Percentiles rank a stretch among this genome's conserved stretches.
Evolutionary conservation across 805 yeast species (phyloP).

Genomic region (Saturnispora hagleri): DNA sequence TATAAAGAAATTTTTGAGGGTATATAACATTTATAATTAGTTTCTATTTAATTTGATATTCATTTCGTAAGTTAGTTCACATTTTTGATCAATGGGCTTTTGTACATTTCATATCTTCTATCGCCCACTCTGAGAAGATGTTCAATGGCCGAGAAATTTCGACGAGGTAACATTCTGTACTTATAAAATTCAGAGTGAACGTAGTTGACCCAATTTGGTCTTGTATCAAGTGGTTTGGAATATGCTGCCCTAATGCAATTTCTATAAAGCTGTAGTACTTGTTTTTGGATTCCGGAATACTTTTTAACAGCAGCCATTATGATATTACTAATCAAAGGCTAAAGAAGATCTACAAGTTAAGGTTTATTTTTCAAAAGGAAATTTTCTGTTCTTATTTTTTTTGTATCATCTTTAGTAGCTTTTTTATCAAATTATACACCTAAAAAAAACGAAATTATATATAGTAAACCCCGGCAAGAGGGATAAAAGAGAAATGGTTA

Average conservation of each 20-base stretch:
- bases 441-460: background rate
- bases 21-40: background rate
- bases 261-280: conserved; percentile 42
- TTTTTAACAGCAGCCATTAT: conserved; percentile 12
- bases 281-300: conserved; percentile 42
- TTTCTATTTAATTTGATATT: background rate
- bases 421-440: background rate
- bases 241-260: conserved; percentile 36
- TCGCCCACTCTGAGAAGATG: conserved; percentile 72
- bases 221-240: conserved; percentile 34
- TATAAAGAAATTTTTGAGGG: conserved; percentile 29
- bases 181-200: conserved; percentile 51
- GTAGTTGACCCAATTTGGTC: conserved; percentile 26
- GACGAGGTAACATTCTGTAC: conserved; percentile 49
- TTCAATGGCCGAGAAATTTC: conserved; percentile 80
- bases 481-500: conserved; percentile 1
- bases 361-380: no score
- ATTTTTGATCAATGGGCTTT: conserved; percentile 62
- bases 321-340: no score
- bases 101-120: conserved; percentile 61
- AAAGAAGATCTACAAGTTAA: no score
- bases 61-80: conserved; percentile 29
- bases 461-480: background rate
- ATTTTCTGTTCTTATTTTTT: background rate
- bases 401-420: background rate